Evolutionary conservation across 208 protist species (phyloP).

Genomic region (Acanthamoeba lenticulata): DNA sequence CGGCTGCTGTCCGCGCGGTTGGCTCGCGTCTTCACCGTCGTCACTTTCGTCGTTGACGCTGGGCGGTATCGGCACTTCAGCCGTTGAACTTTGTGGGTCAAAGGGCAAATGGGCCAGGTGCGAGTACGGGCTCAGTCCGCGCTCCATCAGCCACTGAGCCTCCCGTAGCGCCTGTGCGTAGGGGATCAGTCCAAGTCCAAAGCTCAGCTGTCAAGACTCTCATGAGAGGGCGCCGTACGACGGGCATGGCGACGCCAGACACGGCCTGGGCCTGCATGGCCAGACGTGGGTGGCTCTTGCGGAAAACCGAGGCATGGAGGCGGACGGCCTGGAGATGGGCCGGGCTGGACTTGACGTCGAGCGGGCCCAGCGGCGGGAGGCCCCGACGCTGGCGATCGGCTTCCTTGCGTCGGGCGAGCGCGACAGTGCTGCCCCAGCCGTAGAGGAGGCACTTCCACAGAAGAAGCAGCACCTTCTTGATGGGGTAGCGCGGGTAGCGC

Average conservation of each 20-base stretch:
- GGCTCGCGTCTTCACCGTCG: background rate
- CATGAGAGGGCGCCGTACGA: no score
- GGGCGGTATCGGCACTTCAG: background rate
- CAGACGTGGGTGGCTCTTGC: slow-evolving; percentile 9
- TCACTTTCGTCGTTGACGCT: background rate
- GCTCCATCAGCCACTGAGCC: background rate
- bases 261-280: background rate
- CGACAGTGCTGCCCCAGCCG: background rate
- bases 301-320: background rate
- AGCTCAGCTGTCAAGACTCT: no score
- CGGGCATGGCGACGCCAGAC: background rate
- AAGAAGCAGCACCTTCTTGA: slow-evolving; percentile 66
- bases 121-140: background rate
- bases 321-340: background rate
- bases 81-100: background rate
- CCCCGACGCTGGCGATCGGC: background rate
- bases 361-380: background rate
- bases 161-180: background rate
- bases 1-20: background rate
- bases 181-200: no score
- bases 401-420: background rate
- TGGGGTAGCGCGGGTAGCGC: slow-evolving; percentile 29
- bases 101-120: background rate
- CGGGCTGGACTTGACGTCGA: slow-evolving; percentile 25
- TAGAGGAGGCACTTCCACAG: slow-evolving; percentile 64